A percentile compares a stretch with the other conserved stretches of the same genome.
Conservation (phyloP, 441 rosid species). For the Erodium trifolium region DNA sequence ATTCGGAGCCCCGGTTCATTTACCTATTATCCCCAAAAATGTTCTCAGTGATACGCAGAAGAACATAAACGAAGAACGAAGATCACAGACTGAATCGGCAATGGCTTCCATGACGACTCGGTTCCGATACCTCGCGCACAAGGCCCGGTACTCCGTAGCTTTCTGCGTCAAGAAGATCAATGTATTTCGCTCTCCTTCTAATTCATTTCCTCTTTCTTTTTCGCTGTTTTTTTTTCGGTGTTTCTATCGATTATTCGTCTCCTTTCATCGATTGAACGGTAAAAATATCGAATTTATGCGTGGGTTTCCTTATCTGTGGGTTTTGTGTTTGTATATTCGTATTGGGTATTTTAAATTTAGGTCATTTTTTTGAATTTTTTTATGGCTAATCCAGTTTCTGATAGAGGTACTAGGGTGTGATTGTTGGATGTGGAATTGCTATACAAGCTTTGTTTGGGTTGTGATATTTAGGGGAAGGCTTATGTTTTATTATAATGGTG, state of each 20-base stretch:
- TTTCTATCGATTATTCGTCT: background rate
- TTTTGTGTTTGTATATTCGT: background rate
- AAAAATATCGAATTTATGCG: background rate
- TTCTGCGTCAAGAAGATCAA: slow-evolving; percentile 1
- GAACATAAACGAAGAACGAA: background rate
- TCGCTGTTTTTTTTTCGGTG: background rate
- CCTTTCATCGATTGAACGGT: background rate
- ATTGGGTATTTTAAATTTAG: background rate
- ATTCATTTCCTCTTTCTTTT: background rate
- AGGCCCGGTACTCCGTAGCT: background rate
- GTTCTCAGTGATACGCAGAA: background rate
- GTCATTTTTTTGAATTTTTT: background rate
- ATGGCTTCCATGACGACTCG: slow-evolving; percentile 6
- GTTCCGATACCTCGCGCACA: background rate
- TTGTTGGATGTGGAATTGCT: background rate
- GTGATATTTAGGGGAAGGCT: background rate
- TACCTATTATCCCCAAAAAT: background rate
- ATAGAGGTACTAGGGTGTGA: background rate
- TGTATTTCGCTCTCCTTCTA: background rate
- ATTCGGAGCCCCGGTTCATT: no score
- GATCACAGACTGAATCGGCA: slow-evolving; percentile 2
- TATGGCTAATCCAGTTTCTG: background rate
- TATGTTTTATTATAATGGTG: background rate
- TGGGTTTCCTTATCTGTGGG: background rate
- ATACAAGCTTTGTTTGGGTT: background rate